Conservation (phyloP, 225 moss, liverwort and hornwort species). For the Pseudisothecium myosuroides region DNA sequence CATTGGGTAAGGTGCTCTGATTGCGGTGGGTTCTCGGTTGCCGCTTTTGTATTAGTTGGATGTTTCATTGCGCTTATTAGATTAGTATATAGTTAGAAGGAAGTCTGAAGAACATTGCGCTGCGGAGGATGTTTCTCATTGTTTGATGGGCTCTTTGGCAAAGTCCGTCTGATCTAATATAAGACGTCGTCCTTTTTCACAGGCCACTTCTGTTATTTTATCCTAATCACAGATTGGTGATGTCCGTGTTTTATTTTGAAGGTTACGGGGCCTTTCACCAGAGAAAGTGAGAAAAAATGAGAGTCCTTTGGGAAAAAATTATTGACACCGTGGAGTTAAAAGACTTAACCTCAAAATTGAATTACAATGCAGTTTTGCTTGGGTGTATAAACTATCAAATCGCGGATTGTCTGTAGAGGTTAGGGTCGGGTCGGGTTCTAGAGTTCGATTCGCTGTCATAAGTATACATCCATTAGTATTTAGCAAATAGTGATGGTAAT, state of each 20-base stretch:
- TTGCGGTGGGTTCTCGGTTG: background rate
- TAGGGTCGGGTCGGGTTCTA: background rate
- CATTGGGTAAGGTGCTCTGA: conserved; percentile 1
- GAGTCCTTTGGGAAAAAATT: background rate
- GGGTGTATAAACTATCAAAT: background rate
- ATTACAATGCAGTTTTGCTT: background rate
- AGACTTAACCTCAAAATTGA: background rate
- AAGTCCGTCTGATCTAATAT: conserved; percentile 16
- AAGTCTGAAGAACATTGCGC: conserved; percentile 5
- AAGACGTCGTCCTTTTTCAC: conserved; percentile 16
- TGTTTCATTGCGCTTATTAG: conserved; percentile 3
- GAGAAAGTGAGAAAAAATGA: background rate
- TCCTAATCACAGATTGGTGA: background rate
- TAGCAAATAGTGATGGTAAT: background rate
- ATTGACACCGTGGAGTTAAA: background rate
- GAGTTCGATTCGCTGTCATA: background rate
- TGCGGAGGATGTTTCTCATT: conserved; percentile 29
- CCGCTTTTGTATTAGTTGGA: conserved; percentile 18
- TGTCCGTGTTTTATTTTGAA: background rate
- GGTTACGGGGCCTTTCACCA: background rate
- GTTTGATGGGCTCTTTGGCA: conserved; percentile 7
- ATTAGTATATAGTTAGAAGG: conserved; percentile 8
- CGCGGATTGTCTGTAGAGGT: background rate
- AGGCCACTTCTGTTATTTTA: background rate
- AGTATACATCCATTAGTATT: background rate